Conservation (phyloP, 257 asterid species). For the Voacanga thouarsii region DNA sequence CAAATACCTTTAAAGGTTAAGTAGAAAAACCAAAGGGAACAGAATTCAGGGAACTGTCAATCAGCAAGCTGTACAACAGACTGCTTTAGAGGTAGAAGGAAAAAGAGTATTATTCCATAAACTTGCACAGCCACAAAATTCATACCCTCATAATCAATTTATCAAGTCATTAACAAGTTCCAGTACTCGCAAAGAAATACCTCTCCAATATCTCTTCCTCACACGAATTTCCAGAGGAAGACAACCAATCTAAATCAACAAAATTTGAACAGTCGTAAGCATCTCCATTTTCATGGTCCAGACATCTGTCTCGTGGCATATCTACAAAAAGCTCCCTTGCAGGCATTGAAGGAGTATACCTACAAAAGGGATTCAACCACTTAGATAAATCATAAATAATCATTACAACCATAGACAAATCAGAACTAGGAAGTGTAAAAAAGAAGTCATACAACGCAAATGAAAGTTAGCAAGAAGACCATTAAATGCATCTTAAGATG, state of each 20-base stretch:
- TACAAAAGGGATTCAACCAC: conserved; percentile 21
- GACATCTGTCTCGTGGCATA: conserved; percentile 47
- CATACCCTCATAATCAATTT: not conserved
- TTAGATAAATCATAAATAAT: not conserved
- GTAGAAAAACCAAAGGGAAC: not conserved
- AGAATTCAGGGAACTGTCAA: not conserved
- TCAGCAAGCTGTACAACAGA: not conserved
- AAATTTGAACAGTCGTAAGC: conserved; percentile 77
- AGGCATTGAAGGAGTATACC: conserved; percentile 59
- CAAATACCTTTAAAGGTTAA: not conserved
- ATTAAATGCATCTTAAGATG: not conserved
- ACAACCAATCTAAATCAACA: conserved; percentile 92
- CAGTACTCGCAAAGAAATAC: conserved; percentile 34
- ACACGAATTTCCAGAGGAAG: conserved; percentile 89
- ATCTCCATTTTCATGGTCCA: conserved; percentile 64
- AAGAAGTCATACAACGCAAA: not conserved
- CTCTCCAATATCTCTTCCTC: conserved; percentile 88
- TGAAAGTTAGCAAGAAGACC: not conserved
- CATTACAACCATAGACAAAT: not conserved
- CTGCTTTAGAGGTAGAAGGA: not conserved
- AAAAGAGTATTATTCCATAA: not conserved
- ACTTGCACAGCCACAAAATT: not conserved
- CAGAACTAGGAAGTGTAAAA: not conserved
- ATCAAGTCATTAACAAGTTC: not conserved
- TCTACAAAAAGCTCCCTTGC: conserved; percentile 57